Conservation (phyloP, 2,329 filamentous ascomycete genomes). For the Aspergillus nomiae region DNA sequence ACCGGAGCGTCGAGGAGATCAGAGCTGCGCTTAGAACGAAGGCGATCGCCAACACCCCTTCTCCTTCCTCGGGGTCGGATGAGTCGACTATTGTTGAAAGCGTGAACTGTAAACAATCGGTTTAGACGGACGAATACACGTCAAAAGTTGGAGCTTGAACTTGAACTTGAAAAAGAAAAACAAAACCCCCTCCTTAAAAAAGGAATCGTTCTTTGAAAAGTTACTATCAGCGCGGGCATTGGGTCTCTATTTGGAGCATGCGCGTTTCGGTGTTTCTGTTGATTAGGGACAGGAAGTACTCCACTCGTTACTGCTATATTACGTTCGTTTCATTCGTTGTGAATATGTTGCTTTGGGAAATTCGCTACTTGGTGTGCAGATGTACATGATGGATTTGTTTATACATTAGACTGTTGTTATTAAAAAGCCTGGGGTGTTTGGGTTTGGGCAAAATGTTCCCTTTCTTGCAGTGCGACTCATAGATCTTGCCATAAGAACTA, state of each 20-base stretch:
- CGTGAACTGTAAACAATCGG: constrained; percentile 24
- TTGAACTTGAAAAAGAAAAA: constrained; percentile 4
- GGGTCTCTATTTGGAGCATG: constrained; percentile 21
- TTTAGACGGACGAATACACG: constrained; percentile 8
- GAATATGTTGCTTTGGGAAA: constrained; percentile 4
- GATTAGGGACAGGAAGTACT: constrained; percentile 10
- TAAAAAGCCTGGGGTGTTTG: neutral
- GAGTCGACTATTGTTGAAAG: constrained; percentile 25
- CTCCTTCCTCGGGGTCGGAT: constrained; percentile 21
- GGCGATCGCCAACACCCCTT: constrained; percentile 27
- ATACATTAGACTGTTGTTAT: neutral
- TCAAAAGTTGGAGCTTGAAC: neutral
- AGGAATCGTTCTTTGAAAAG: constrained; percentile 5
- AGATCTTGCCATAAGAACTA: neutral
- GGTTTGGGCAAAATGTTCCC: neutral
- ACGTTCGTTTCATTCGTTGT: neutral
- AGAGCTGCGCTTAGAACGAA: constrained; percentile 43
- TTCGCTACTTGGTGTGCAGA: neutral
- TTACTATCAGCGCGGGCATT: constrained; percentile 17
- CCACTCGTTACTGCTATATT: constrained; percentile 8
- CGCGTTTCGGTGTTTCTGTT: constrained; percentile 31
- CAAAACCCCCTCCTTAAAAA: constrained; percentile 14
- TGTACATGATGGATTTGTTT: neutral
- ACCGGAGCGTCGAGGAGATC: constrained; percentile 51
- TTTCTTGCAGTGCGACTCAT: neutral